These are phyloP conservation scores for Lasiosphaeria hispida DNA, from an alignment of 495 filamentous ascomycete species.

Conservation along the genomic window DNA sequence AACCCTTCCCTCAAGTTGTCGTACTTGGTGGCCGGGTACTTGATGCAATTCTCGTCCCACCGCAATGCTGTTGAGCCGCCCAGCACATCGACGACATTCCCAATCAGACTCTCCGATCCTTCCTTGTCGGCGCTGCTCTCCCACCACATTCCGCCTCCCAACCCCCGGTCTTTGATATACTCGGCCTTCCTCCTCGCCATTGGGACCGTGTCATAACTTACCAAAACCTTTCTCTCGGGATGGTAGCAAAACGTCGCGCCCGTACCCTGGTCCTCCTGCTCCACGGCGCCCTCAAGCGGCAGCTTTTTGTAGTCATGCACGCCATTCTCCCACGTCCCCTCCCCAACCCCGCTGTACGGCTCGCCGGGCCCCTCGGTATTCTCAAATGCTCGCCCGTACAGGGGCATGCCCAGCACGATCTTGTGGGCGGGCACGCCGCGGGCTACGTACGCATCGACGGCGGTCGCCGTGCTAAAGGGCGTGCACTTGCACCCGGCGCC, in stretches of 20 bases:
- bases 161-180: conserved; percentile 60
- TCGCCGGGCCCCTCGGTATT: conserved; percentile 71
- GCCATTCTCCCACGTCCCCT: conserved; percentile 81
- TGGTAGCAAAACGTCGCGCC: conserved; percentile 75
- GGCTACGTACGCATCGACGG: conserved; percentile 64
- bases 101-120: conserved; percentile 66
- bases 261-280: conserved; percentile 50
- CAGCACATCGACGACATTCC: conserved; percentile 58
- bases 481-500: conserved; percentile 45
- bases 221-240: conserved; percentile 53
- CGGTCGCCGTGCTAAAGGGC: conserved; percentile 70
- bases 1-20: conserved; percentile 70
- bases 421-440: conserved; percentile 63
- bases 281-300: conserved; percentile 52
- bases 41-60: conserved; percentile 61
- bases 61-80: conserved; percentile 57
- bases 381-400: conserved; percentile 86
- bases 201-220: conserved; percentile 74
- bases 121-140: conserved; percentile 79
- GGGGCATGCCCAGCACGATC: conserved; percentile 85
- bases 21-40: conserved; percentile 74
- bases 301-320: conserved; percentile 84
- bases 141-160: conserved; percentile 97
- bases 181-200: conserved; percentile 66
- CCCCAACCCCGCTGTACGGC: conserved; percentile 67